A percentile compares a stretch with the other conserved stretches of the same genome.
Conservation (phyloP, 2,329 filamentous ascomycete species). For the Talaromyces sp. region DNA sequence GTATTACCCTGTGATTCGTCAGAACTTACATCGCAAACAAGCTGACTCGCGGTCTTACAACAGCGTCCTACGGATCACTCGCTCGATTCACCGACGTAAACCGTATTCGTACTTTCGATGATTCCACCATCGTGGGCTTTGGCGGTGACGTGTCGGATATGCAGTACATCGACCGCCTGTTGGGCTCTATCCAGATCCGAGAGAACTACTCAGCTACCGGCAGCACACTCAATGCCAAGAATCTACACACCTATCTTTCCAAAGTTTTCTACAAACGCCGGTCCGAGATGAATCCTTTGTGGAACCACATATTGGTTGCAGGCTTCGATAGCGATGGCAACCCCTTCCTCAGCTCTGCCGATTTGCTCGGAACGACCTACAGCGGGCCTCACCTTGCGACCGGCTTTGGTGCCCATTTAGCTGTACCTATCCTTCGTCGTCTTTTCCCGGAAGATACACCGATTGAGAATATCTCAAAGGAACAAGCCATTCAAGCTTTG, state of each 20-base stretch:
- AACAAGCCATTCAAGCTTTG: conserved; percentile 73
- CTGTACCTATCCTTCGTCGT: conserved; percentile 82
- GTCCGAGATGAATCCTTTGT: conserved; percentile 92
- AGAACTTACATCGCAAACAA: not conserved
- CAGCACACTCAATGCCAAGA: conserved; percentile 71
- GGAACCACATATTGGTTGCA: conserved; percentile 91
- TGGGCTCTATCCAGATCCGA: conserved; percentile 77
- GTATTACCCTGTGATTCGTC: conserved; percentile 44
- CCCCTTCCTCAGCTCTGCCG: conserved; percentile 87
- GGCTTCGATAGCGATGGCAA: conserved; percentile 73
- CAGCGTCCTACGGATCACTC: conserved; percentile 94
- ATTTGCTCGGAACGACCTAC: conserved; percentile 91
- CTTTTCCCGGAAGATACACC: conserved; percentile 78
- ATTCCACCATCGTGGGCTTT: conserved; percentile 80
- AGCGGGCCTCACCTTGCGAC: conserved; percentile 82
- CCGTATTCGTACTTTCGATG: conserved; percentile 84
- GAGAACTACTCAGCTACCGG: conserved; percentile 69
- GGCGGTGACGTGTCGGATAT: conserved; percentile 97
- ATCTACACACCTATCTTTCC: conserved; percentile 91
- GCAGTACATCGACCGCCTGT: conserved; percentile 92
- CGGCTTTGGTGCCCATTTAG: conserved; percentile 87
- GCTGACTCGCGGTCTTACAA: not conserved
- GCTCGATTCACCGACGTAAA: conserved; percentile 96
- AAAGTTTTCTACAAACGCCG: conserved; percentile 96
- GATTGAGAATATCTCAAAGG: conserved; percentile 64